A percentile compares a stretch with the other conserved stretches of the same genome.
Conservation (phyloP, 371 early-diverging fungal genomes). For the Apophysomyces elegans region DNA sequence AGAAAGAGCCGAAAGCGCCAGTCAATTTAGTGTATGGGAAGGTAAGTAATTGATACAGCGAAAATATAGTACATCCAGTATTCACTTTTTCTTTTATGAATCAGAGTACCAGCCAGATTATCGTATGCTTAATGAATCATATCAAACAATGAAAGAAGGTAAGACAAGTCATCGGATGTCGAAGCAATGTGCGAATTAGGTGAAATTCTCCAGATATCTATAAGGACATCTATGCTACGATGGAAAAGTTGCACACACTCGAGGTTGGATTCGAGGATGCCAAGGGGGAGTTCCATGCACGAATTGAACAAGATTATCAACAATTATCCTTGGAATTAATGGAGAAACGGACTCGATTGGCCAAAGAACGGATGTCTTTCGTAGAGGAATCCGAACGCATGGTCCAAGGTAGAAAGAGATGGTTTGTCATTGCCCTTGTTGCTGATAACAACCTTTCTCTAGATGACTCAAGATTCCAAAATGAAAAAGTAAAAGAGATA, state of each 20-base stretch:
- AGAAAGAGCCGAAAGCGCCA: conserved; percentile 1
- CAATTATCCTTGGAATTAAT: conserved; percentile 27
- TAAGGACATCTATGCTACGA: conserved; percentile 29
- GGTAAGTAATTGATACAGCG: neutral
- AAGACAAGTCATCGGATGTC: neutral
- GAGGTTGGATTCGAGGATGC: conserved; percentile 30
- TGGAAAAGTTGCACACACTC: conserved; percentile 30
- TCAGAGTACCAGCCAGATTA: conserved; percentile 40
- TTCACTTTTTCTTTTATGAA: neutral
- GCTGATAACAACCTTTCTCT: neutral
- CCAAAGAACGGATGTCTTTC: conserved; percentile 18
- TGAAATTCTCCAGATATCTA: conserved; percentile 25
- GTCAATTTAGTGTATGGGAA: conserved; percentile 15
- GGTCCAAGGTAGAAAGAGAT: conserved; percentile 2
- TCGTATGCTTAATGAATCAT: conserved; percentile 34
- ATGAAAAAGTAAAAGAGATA: conserved; percentile 23
- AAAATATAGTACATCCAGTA: neutral
- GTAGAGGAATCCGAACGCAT: conserved; percentile 7
- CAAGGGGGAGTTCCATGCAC: conserved; percentile 26
- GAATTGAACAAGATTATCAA: conserved; percentile 34
- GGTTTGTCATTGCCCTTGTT: neutral
- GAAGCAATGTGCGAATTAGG: neutral
- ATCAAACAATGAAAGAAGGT: conserved; percentile 29
- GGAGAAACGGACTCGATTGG: conserved; percentile 27
- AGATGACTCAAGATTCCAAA: conserved; percentile 22